These are phyloP conservation scores for Epichloe baconii DNA, from an alignment of 2,329 filamentous ascomycete genomes.

Conservation along the genomic window DNA sequence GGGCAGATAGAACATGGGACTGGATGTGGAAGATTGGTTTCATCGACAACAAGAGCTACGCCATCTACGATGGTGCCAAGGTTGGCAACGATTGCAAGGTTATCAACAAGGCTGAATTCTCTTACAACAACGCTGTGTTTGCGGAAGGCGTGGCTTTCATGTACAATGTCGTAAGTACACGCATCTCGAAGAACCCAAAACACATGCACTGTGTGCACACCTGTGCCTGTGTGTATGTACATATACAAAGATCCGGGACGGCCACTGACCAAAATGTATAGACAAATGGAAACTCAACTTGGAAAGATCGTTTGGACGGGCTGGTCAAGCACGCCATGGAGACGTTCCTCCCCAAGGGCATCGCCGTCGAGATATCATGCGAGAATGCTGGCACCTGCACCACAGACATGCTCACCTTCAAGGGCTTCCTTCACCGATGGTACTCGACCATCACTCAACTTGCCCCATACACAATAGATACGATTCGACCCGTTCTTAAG, in stretches of 20 bases:
- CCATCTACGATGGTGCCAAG: conserved; percentile 46
- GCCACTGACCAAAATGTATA: conserved; percentile 11
- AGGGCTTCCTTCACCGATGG: conserved; percentile 46
- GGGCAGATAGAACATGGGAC: conserved; percentile 50
- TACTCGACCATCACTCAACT: conserved; percentile 39
- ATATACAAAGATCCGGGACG: background rate
- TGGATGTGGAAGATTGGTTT: conserved; percentile 45
- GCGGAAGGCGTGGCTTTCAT: conserved; percentile 47
- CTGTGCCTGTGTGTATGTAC: too few species aligned
- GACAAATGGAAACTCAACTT: conserved; percentile 35
- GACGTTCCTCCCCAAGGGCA: conserved; percentile 41
- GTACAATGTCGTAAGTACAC: conserved; percentile 41
- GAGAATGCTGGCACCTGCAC: conserved; percentile 42
- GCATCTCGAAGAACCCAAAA: background rate
- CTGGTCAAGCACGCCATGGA: conserved; percentile 23
- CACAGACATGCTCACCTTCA: conserved; percentile 51
- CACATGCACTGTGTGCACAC: too few species aligned
- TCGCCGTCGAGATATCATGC: conserved; percentile 50
- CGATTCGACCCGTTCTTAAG: conserved; percentile 38
- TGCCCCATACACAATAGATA: conserved; percentile 37
- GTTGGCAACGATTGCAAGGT: conserved; percentile 39
- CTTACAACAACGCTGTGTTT: conserved; percentile 47
- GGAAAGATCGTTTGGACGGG: conserved; percentile 35
- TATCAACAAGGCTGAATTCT: conserved; percentile 44
- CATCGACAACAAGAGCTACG: conserved; percentile 44